Base-by-base conservation (phyloP, 1,284 basidiomycete genomes). In the Ceratobasidium sp. region DNA sequence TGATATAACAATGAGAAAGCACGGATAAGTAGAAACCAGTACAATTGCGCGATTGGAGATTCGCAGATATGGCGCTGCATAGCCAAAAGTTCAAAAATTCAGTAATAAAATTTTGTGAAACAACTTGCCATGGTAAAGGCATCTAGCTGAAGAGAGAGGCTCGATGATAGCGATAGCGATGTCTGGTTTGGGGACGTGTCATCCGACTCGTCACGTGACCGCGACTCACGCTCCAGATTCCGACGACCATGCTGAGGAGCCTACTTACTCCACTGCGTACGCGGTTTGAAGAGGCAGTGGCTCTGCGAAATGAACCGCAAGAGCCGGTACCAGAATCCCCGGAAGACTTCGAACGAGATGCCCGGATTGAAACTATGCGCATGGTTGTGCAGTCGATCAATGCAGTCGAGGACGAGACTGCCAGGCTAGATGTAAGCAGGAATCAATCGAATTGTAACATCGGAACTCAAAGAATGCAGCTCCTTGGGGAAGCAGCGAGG, bases 311-410 rank as follows among this genome's bases (percentile, higher is more conserved):
- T 32, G 69, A 59, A 26, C 55, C 53, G 26, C 58, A 39, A 30
- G 60, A 67, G 16, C n/a, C 60, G 9, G 72, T 73, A 3, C 62
- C 55, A 43, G 76, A 84, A 48, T 81, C 83, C 21, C 88, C 88
- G 12, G 89, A 91, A 78, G 87, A 91, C 77, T 90, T 91, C 78
- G 89, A 88, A 9, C 81, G 88, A 72, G 89, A 91, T 79, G 89
- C 89, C 28, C 82, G 90, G 48, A 82, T 90, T 30, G 87, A 91
- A 79, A 80, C 91, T 50, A 90, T 92, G 89, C 82, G 88, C 43
- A 87, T 86, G 74, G 82, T 87, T 1, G 85, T 91, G 34, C 89
- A 91, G 76, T 85, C 85, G 74, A 80, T 92, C 74, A 91, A 90
- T 81, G 77, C 81, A 21, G 85, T 85, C 23, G 84, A 86, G 50